Conservation (phyloP, 2,329 filamentous ascomycete genomes). For the Xenoacremonium recifei region DNA sequence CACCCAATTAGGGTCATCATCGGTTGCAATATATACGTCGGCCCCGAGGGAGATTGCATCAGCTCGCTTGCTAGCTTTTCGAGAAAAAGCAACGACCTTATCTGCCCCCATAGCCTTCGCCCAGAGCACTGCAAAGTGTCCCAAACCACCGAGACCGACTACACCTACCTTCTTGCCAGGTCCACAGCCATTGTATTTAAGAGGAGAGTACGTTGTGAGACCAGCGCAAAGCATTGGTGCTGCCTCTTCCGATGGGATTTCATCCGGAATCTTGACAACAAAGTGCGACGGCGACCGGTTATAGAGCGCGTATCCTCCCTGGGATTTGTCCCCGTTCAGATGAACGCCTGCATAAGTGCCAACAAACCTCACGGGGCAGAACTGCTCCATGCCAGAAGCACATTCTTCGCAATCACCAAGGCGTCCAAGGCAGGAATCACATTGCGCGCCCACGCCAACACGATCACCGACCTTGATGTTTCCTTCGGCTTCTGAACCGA, state of each 20-base stretch:
- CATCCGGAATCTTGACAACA: constrained; percentile 45
- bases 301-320: constrained; percentile 50
- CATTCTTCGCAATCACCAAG: constrained; percentile 42
- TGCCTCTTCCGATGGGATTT: constrained; percentile 37
- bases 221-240: constrained; percentile 71
- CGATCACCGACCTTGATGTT: constrained; percentile 60
- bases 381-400: constrained; percentile 37
- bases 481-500: constrained; percentile 46
- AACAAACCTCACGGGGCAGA: constrained; percentile 39
- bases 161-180: constrained; percentile 66
- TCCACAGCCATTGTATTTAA: constrained; percentile 41
- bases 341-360: constrained; percentile 49
- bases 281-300: constrained; percentile 44
- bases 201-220: constrained; percentile 64
- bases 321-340: constrained; percentile 25
- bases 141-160: constrained; percentile 64
- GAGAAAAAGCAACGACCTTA: constrained; percentile 53
- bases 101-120: constrained; percentile 64
- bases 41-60: not conserved
- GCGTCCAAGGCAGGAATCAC: constrained; percentile 48
- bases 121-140: constrained; percentile 65
- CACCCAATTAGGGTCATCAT: not conserved
- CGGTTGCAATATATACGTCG: constrained; percentile 1
- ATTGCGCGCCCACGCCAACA: constrained; percentile 62
- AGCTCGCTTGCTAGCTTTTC: constrained; percentile 42